phyloP scores from a whole-genome alignment of 2,329 filamentous ascomycete genomes.

The Aspergillus puulaauensis region DNA sequence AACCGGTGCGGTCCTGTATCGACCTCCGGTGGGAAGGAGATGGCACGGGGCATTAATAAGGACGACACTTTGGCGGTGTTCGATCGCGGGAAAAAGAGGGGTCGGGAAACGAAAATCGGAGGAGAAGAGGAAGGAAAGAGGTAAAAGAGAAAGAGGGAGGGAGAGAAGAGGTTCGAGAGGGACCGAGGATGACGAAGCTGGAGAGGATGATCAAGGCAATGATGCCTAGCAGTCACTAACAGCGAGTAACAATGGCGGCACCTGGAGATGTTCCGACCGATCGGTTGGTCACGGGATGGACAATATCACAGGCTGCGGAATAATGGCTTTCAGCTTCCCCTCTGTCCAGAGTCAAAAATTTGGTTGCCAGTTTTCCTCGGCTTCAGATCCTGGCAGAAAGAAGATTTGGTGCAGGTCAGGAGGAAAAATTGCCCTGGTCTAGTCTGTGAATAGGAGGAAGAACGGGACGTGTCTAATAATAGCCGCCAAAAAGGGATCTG shows the following conservation, averaged over 20 bases:
- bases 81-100: constrained; percentile 27
- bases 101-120: constrained; percentile 12
- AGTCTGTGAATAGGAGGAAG: not conserved
- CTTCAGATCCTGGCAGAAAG: not conserved
- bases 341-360: not conserved
- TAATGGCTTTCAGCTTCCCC: not conserved
- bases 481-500: constrained; percentile 2
- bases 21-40: constrained; percentile 84
- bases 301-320: not conserved
- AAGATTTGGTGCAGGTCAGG: not conserved
- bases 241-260: constrained; percentile 5
- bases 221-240: not conserved
- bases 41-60: constrained; percentile 82
- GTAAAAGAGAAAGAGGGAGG: constrained; percentile 19
- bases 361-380: not conserved
- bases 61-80: constrained; percentile 97
- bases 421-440: not conserved
- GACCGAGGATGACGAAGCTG: constrained; percentile 10
- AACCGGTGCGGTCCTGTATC: constrained; percentile 61
- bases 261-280: constrained; percentile 14
- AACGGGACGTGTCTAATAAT: constrained; percentile 10
- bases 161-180: constrained; percentile 9
- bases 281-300: constrained; percentile 12
- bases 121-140: constrained; percentile 26
- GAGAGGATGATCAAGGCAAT: constrained; percentile 6